Evolutionary conservation across 495 filamentous ascomycete species (phyloP).

Genomic region (Penicillium flavigenum): DNA sequence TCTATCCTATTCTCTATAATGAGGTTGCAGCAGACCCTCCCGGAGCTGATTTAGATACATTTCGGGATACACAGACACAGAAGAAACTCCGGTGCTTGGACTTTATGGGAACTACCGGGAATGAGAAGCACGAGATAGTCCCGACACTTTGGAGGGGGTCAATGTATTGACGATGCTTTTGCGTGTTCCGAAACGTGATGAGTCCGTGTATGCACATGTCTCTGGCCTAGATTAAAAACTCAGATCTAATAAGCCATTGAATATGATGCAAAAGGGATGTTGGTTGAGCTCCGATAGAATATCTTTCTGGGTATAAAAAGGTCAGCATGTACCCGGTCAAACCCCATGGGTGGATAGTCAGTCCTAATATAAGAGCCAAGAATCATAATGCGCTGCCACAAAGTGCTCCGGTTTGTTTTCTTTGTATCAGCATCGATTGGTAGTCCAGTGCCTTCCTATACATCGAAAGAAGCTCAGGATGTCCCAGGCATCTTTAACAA

Average conservation of each 20-base stretch:
- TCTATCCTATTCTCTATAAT: background rate
- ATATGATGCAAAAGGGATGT: background rate
- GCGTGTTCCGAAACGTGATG: background rate
- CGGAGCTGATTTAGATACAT: background rate
- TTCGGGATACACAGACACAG: constrained; percentile 3
- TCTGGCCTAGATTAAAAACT: background rate
- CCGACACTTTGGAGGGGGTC: background rate
- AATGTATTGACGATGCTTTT: background rate
- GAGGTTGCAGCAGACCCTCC: background rate
- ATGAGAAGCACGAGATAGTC: background rate
- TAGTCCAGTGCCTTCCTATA: background rate
- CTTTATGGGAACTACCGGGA: background rate
- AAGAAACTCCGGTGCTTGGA: constrained; percentile 1
- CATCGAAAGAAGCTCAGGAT: background rate
- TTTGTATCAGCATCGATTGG: background rate
- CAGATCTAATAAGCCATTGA: background rate
- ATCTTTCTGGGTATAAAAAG: background rate
- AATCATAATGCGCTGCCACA: background rate
- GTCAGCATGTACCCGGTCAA: background rate
- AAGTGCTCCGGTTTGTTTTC: background rate
- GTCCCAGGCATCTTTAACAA: background rate
- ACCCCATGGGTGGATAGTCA: background rate
- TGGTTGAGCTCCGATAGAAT: background rate
- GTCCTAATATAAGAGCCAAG: background rate
- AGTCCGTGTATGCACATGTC: background rate